Evolutionary conservation across 108 stramenopile species (phyloP).

Genomic region (Fragilariopsis cylindrus): DNA sequence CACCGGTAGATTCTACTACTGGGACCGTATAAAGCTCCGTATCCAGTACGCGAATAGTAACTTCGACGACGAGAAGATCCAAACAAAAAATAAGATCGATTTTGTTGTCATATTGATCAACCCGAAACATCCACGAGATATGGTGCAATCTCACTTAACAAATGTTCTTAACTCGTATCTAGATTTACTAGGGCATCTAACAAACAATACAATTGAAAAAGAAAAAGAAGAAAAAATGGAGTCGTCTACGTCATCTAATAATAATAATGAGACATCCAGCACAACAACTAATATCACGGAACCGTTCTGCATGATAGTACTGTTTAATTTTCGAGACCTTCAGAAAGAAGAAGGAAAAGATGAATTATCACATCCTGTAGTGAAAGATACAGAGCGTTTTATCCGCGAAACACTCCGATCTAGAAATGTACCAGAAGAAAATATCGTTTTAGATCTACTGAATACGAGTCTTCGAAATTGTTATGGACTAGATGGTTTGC

Average conservation of each 20-base stretch:
- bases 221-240: conserved; percentile 15
- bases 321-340: conserved; percentile 55
- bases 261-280: too few relatives aligned
- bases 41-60: conserved; percentile 6
- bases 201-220: background rate
- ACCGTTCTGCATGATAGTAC: conserved; percentile 42
- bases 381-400: background rate
- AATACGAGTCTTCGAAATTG: conserved; percentile 39
- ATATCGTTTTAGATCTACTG: conserved; percentile 6
- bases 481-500: conserved; percentile 47
- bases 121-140: conserved; percentile 8
- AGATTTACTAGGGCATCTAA: conserved; percentile 13
- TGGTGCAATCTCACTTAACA: background rate
- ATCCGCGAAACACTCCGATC: background rate
- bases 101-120: conserved; percentile 7
- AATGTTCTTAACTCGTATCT: background rate
- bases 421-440: background rate
- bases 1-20: conserved; percentile 19
- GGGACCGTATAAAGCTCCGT: conserved; percentile 43
- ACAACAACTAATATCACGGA: background rate
- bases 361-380: background rate
- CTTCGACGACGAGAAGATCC: background rate
- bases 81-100: conserved; percentile 6
- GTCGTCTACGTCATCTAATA: too few relatives aligned
- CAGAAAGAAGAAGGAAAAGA: conserved; percentile 13